Percentiles rank a stretch among this genome's conserved stretches.
Conservation (phyloP, 2,329 filamentous ascomycete species). For the Beauveria australis region DNA sequence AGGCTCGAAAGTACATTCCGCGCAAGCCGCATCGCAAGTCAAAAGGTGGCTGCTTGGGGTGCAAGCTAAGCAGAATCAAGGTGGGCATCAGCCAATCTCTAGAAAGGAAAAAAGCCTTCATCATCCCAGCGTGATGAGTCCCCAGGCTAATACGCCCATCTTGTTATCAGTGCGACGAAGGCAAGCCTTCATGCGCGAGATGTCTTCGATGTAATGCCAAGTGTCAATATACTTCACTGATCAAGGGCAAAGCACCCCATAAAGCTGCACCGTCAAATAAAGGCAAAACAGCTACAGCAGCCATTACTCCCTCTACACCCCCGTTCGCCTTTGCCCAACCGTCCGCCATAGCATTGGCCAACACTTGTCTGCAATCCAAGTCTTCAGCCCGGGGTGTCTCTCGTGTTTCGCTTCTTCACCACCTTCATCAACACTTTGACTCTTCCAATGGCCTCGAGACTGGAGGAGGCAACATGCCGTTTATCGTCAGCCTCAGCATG, state of each 20-base stretch:
- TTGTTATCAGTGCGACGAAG: slow-evolving; percentile 15
- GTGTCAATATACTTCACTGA: slow-evolving; percentile 6
- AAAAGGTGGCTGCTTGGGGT: slow-evolving; percentile 15
- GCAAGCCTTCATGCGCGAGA: slow-evolving; percentile 16
- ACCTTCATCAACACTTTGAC: slow-evolving; percentile 13
- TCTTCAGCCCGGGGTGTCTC: slow-evolving; percentile 12
- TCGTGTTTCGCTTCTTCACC: slow-evolving; percentile 13
- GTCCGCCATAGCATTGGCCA: neutral
- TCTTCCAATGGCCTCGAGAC: slow-evolving; percentile 4
- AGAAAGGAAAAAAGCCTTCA: too few relatives aligned
- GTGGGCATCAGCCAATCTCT: slow-evolving; percentile 8
- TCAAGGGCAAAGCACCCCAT: neutral
- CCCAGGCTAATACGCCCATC: neutral
- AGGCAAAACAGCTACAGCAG: neutral
- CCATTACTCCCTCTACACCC: neutral
- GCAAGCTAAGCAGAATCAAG: slow-evolving; percentile 19
- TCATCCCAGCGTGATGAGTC: neutral
- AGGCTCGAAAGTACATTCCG: slow-evolving; percentile 13
- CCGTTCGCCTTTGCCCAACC: slow-evolving; percentile 10
- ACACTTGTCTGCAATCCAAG: neutral
- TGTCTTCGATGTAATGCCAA: slow-evolving; percentile 15
- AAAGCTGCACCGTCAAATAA: too few relatives aligned
- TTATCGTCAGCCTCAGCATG: slow-evolving; percentile 12
- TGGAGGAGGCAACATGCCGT: slow-evolving; percentile 6
- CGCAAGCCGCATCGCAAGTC: slow-evolving; percentile 17